These are phyloP conservation scores for Aspergillus sp. DNA, from an alignment of 2,329 filamentous ascomycete species.

Conservation along the genomic window DNA sequence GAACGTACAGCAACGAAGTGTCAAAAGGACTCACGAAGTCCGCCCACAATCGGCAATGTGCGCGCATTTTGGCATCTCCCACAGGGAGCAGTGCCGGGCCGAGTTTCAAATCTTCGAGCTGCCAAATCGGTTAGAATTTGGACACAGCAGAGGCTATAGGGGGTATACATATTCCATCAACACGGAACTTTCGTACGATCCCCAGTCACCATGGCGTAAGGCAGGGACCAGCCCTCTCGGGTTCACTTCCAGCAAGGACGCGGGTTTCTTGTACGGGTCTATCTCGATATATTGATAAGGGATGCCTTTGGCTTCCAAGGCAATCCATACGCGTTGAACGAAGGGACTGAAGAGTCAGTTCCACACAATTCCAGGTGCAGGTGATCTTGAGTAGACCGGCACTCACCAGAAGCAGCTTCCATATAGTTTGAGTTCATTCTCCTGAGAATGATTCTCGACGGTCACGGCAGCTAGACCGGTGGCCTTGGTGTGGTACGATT, in stretches of 20 bases:
- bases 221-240: conserved; percentile 74
- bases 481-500: conserved; percentile 69
- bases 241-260: conserved; percentile 71
- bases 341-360: conserved; percentile 61
- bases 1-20: conserved; percentile 30
- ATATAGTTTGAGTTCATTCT: conserved; percentile 72
- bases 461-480: conserved; percentile 70
- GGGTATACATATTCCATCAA: conserved; percentile 76
- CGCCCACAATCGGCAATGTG: conserved; percentile 75
- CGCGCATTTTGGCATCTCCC: conserved; percentile 64
- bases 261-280: conserved; percentile 73
- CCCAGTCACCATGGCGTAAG: conserved; percentile 75
- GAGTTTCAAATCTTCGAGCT: conserved; percentile 71
- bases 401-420: conserved; percentile 79
- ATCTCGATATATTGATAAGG: conserved; percentile 85
- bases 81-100: conserved; percentile 63
- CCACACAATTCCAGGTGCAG: neutral
- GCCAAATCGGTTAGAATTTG: conserved; percentile 4
- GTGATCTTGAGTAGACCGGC: neutral
- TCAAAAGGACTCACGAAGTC: conserved; percentile 62
- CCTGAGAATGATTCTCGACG: conserved; percentile 66
- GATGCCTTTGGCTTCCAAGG: conserved; percentile 74
- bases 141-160: neutral
- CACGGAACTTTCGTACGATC: conserved; percentile 76
- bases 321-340: conserved; percentile 86